Evolutionary conservation across 2,329 filamentous ascomycete species (phyloP), one percentile per base, ranked within the genome.

Genomic region (Colletotrichum horii): DNA sequence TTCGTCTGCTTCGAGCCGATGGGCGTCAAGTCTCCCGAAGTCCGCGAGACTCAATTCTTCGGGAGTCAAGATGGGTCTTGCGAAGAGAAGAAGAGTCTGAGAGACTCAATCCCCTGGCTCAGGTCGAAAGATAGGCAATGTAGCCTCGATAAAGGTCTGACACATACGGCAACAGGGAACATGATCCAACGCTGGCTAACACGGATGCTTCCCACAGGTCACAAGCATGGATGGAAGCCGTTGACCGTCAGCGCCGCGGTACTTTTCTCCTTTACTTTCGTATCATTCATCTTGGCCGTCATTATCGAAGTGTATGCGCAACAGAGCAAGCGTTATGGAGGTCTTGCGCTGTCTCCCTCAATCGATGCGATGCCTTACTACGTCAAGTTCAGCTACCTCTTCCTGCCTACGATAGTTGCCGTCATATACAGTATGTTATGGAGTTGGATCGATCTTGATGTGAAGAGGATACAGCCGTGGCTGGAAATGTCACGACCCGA

Each of bases 371-470:
- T 92, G 0, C 84, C 90, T 0, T 3, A 82, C 0, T 75, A 77
- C 1, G 81, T 80, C 0, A 84, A 77, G 0, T 85, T 90, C 6
- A 70, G 81, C 0, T 91, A 90, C n/a, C 78, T 88, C 0, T 92
- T 91, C 62, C 77, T 88, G 0, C 91, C 91, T 0, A 93, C 88
- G 0, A 83, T 92, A 0, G 66, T 92, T 0, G 87, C 90, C 0
- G 87, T 93, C 0, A 8, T 89, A 0, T 93, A 91, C 76, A 89
- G 90, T 52, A 84, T 92, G 1, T 61, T 88, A 0, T 93, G 91
- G 90, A 87, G 84, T 4, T 92, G 91, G 90, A 85, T 92, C 0
- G 91, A 93, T 66, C 79, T 93, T 0, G 90, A 93, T 43, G 83
- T 87, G 0, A 91, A 92, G 74, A 78, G 92, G 0, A 83, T 93